phyloP scores from a whole-genome alignment of 306 rosid genomes.

The Cyclanthera cordifolia region DNA sequence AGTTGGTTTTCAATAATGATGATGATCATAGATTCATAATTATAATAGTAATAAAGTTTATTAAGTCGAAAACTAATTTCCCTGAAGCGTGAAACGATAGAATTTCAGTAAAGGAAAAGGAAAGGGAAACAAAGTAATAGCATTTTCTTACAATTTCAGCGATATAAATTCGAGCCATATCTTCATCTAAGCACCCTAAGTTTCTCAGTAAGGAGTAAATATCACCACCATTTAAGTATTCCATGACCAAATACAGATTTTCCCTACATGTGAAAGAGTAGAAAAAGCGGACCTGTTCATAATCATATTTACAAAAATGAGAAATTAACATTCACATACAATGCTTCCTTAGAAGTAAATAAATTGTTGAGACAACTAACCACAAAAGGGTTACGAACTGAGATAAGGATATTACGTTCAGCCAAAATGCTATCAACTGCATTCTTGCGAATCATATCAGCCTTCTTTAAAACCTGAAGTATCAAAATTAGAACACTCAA shows the following conservation, averaged over 20 bases:
- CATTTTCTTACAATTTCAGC: constrained; percentile 82
- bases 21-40: not conserved
- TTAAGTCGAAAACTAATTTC: not conserved
- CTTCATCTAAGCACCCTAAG: constrained; percentile 89
- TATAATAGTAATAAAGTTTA: not conserved
- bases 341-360: constrained; percentile 9
- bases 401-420: constrained; percentile 89
- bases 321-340: constrained; percentile 11
- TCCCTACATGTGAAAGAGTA: constrained; percentile 98
- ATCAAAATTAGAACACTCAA: not conserved
- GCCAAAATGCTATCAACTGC: constrained; percentile 93
- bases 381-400: constrained; percentile 91
- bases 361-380: constrained; percentile 37
- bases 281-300: constrained; percentile 93
- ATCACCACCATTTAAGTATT: constrained; percentile 92
- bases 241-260: constrained; percentile 95
- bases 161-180: constrained; percentile 74
- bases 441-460: constrained; percentile 94
- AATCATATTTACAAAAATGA: constrained; percentile 26
- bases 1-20: not conserved
- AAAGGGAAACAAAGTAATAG: not conserved
- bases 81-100: not conserved
- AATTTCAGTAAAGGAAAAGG: not conserved
- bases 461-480: constrained; percentile 76
- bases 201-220: constrained; percentile 82